A percentile compares a stretch with the other conserved stretches of the same genome.
These are phyloP conservation scores for Chaetomiaceae sp. DNA, from an alignment of 2,329 filamentous ascomycete species.

Conservation along the genomic window DNA sequence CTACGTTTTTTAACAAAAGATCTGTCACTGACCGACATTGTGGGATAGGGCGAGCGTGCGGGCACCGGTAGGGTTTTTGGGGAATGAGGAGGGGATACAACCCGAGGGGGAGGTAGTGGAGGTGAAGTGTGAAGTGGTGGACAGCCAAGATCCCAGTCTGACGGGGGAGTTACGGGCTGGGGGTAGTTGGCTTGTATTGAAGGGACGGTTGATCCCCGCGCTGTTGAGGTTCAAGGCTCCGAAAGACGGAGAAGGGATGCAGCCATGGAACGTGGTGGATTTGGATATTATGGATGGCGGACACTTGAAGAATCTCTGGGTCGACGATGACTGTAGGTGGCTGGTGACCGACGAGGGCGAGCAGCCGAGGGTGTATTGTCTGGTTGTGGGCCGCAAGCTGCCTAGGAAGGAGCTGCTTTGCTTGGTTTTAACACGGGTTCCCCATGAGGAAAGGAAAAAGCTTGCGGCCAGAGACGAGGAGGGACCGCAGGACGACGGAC, in stretches of 20 bases:
- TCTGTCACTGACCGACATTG: no score
- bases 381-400: constrained; percentile 11
- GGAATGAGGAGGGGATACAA: background rate
- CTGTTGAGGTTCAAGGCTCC: constrained; percentile 1
- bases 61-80: constrained; percentile 12
- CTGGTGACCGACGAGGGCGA: background rate
- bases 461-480: no score
- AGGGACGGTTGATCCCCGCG: constrained; percentile 10
- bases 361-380: background rate
- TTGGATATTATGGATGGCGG: constrained; percentile 15
- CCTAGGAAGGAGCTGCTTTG: constrained; percentile 9
- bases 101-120: constrained; percentile 9
- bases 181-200: constrained; percentile 11
- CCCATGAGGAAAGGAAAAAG: background rate
- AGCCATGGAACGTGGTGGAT: constrained; percentile 13
- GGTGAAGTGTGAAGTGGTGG: constrained; percentile 10
- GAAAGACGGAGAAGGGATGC: background rate
- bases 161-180: constrained; percentile 14
- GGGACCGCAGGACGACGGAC: background rate
- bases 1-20: no score
- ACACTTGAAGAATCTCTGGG: constrained; percentile 13
- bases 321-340: constrained; percentile 12
- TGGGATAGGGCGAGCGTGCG: constrained; percentile 12
- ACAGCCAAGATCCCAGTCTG: no score
- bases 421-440: constrained; percentile 1